A percentile compares a stretch with the other conserved stretches of the same genome.
Conservation (phyloP, 1,139 yeast genomes). For the Taphrina wiesneri region DNA sequence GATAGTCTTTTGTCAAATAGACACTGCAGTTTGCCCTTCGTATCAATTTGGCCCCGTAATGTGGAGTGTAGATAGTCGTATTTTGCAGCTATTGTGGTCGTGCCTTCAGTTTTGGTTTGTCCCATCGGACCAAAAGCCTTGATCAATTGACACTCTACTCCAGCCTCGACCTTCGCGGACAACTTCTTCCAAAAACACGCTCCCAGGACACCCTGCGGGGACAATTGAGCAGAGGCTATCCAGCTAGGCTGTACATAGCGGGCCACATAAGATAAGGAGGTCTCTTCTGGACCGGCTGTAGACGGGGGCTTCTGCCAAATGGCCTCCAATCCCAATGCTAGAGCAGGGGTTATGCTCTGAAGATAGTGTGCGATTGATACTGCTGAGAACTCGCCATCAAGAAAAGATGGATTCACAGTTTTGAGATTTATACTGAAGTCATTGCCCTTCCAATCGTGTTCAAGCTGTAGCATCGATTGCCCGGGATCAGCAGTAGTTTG, state of each 20-base stretch:
- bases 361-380: conserved; percentile 87
- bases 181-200: conserved; percentile 95
- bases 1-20: conserved; percentile 90
- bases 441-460: conserved; percentile 89
- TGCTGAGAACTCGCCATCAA: conserved; percentile 72
- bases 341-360: conserved; percentile 80
- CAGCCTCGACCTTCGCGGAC: conserved; percentile 92
- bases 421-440: conserved; percentile 89
- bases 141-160: conserved; percentile 85
- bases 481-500: conserved; percentile 66
- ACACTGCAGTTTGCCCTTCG: conserved; percentile 86
- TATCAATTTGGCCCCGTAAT: conserved; percentile 92
- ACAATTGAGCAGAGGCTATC: conserved; percentile 87
- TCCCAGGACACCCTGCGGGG: conserved; percentile 51
- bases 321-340: conserved; percentile 90
- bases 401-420: conserved; percentile 81
- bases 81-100: conserved; percentile 93
- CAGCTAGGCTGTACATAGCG: conserved; percentile 85
- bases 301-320: conserved; percentile 75
- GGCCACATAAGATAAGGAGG: conserved; percentile 85
- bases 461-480: conserved; percentile 95
- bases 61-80: conserved; percentile 96
- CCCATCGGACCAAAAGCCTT: conserved; percentile 72
- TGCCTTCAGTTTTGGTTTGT: conserved; percentile 85
- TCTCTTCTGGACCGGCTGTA: conserved; percentile 79